Conservation (phyloP, 148 eudicot species). For the Rhododendron kiyosumense region DNA sequence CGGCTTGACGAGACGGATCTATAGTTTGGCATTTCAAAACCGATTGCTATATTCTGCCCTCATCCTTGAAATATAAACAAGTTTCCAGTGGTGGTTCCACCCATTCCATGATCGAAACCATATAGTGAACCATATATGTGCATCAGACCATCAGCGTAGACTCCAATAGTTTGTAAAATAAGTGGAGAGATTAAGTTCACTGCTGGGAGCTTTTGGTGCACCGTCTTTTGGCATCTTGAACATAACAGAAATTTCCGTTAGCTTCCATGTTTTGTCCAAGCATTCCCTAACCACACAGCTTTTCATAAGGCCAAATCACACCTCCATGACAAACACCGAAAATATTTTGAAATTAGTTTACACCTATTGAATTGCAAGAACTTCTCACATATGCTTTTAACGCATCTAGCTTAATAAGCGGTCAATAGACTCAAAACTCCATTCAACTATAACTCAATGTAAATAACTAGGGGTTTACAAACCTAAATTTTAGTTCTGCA, state of each 20-base stretch:
- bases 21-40: background rate
- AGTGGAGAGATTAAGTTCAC: background rate
- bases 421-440: background rate
- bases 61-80: background rate
- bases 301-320: background rate
- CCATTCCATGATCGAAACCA: background rate
- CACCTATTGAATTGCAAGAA: background rate
- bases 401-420: background rate
- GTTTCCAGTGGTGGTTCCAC: background rate
- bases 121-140: background rate
- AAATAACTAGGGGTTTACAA: background rate
- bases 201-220: background rate
- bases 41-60: background rate
- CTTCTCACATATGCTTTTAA: background rate
- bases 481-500: background rate
- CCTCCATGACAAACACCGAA: slow-evolving; percentile 2
- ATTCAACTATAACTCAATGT: background rate
- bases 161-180: background rate
- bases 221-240: background rate
- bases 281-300: background rate
- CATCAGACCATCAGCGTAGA: background rate
- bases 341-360: background rate
- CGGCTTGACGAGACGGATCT: background rate
- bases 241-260: background rate
- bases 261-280: background rate